phyloP scores from a whole-genome alignment of 352 stramenopile species.

The Globisporangium emineosum region DNA sequence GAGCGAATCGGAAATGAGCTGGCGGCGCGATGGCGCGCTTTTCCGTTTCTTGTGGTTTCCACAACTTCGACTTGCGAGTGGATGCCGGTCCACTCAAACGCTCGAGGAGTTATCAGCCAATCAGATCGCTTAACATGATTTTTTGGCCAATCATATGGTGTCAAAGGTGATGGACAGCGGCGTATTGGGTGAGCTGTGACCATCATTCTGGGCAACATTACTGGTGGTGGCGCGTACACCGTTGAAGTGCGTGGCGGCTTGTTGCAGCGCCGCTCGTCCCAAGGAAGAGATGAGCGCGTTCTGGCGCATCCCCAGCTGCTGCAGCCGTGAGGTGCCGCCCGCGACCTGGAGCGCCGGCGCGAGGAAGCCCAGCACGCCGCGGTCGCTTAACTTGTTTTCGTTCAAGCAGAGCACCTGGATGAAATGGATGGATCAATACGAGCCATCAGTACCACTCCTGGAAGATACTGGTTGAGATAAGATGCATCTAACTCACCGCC shows the following conservation, averaged over 20 bases:
- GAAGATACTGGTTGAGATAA: not conserved
- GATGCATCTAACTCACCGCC: constrained; percentile 19
- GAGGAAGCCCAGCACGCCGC: constrained; percentile 44
- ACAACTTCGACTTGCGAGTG: constrained; percentile 17
- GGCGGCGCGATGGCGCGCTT: constrained; percentile 1
- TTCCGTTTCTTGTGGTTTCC: constrained; percentile 3
- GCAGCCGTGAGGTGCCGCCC: constrained; percentile 23
- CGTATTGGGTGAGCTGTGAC: constrained; percentile 3
- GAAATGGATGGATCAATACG: not conserved
- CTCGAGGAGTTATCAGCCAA: constrained; percentile 12
- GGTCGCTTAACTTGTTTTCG: constrained; percentile 56
- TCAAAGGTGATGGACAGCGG: constrained; percentile 12
- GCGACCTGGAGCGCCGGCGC: constrained; percentile 39
- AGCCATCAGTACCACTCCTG: not conserved
- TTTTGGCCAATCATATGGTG: constrained; percentile 30
- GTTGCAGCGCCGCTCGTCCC: constrained; percentile 24
- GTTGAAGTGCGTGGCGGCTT: constrained; percentile 33
- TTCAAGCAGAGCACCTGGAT: constrained; percentile 43
- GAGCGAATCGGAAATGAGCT: constrained; percentile 12
- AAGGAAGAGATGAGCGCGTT: constrained; percentile 40
- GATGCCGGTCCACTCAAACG: constrained; percentile 27
- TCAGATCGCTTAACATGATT: not conserved
- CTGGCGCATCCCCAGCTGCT: constrained; percentile 50
- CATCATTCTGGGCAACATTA: constrained; percentile 5
- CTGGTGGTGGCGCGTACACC: constrained; percentile 12